phyloP scores from a whole-genome alignment of 148 eudicot species.

The Fallopia convolvulus region DNA sequence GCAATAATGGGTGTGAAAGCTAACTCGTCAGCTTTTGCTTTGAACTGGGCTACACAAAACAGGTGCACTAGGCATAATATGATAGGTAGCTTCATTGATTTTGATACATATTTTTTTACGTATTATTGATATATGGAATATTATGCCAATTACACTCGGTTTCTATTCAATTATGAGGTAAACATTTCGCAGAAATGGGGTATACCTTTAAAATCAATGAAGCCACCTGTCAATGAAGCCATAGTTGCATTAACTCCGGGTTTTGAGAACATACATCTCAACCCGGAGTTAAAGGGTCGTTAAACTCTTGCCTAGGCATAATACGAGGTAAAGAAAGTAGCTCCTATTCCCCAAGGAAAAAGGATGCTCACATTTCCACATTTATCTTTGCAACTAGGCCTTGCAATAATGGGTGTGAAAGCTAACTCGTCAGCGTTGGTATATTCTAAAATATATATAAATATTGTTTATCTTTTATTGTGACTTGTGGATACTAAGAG shows the following conservation, averaged over 20 bases:
- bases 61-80: background rate
- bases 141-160: no score
- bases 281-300: background rate
- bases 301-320: background rate
- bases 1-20: constrained; percentile 12
- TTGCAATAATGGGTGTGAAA: constrained; percentile 13
- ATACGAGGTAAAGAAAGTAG: no score
- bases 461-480: no score
- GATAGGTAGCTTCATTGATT: background rate
- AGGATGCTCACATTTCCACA: constrained; percentile 29
- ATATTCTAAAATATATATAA: no score
- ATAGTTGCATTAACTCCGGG: no score
- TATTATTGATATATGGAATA: no score
- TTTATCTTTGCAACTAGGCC: constrained; percentile 18
- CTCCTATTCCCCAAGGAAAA: constrained; percentile 33
- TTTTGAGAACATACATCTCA: background rate
- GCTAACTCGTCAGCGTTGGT: background rate
- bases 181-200: no score
- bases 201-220: no score
- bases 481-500: no score
- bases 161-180: no score
- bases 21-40: background rate
- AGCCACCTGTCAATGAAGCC: no score
- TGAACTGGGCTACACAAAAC: background rate
- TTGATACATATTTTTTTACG: no score